Evolutionary conservation across 331 rosid species (phyloP).

Genomic region (Rosa hybrid): DNA sequence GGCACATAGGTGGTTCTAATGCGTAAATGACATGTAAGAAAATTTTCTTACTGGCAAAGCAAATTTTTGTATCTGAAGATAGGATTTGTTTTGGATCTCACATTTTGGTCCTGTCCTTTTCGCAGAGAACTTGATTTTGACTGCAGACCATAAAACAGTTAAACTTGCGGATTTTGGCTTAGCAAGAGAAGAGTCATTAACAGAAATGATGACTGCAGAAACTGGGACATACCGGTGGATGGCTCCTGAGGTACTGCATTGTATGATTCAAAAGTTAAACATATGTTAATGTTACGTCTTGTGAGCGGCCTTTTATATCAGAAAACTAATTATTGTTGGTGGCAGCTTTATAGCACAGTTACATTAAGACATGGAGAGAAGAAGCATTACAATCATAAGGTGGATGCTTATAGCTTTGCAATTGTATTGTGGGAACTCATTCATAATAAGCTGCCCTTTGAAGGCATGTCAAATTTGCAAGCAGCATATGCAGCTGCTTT

Average conservation of each 20-base stretch:
- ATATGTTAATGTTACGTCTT: neutral
- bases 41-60: neutral
- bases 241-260: conserved; percentile 82
- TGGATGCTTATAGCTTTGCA: conserved; percentile 95
- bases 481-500: conserved; percentile 98
- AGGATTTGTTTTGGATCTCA: neutral
- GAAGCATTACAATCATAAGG: conserved; percentile 94
- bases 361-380: conserved; percentile 95
- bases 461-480: conserved; percentile 97
- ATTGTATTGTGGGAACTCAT: conserved; percentile 97
- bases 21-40: neutral
- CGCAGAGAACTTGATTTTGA: conserved; percentile 86
- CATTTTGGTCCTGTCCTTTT: conserved; percentile 16
- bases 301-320: conserved; percentile 12
- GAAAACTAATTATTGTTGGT: conserved; percentile 33
- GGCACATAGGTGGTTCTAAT: neutral
- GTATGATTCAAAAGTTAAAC: neutral
- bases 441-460: conserved; percentile 89
- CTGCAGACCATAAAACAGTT: conserved; percentile 78
- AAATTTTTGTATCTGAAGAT: neutral
- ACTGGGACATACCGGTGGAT: conserved; percentile 97
- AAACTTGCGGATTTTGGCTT: conserved; percentile 95
- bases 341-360: conserved; percentile 93
- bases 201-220: conserved; percentile 99
- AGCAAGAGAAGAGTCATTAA: conserved; percentile 93